Conservation (phyloP, 2,329 filamentous ascomycete genomes). For the Escovopsis sp. region DNA sequence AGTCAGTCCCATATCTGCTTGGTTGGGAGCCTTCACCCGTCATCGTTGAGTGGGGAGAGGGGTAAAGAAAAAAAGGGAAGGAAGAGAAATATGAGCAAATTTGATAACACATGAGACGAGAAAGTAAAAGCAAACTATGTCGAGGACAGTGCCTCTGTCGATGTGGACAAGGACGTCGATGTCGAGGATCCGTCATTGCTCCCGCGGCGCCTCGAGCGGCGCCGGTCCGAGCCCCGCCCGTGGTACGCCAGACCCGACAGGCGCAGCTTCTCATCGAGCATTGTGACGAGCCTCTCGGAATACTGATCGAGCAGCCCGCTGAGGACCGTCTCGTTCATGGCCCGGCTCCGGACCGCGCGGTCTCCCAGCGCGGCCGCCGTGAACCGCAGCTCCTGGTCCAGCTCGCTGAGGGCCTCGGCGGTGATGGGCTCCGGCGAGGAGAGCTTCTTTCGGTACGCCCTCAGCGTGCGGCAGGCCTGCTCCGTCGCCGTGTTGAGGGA, state of each 20-base stretch:
- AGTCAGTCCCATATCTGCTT: slow-evolving; percentile 1
- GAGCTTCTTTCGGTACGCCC: slow-evolving; percentile 49
- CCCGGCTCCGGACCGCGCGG: slow-evolving; percentile 36
- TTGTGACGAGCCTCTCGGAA: slow-evolving; percentile 53
- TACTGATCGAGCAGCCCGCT: slow-evolving; percentile 60
- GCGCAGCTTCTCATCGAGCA: slow-evolving; percentile 58
- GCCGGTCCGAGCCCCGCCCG: slow-evolving; percentile 16
- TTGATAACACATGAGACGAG: slow-evolving; percentile 3
- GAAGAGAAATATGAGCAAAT: no score
- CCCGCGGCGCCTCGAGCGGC: slow-evolving; percentile 16
- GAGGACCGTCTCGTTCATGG: slow-evolving; percentile 43
- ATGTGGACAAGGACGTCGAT: slow-evolving; percentile 7
- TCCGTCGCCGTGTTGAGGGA: slow-evolving; percentile 49
- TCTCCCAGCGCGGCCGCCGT: slow-evolving; percentile 47
- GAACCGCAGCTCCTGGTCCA: slow-evolving; percentile 50
- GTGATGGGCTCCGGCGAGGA: slow-evolving; percentile 40
- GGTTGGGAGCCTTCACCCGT: background rate
- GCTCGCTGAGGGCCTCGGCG: slow-evolving; percentile 42
- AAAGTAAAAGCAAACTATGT: slow-evolving; percentile 11
- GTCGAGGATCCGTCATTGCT: slow-evolving; percentile 21
- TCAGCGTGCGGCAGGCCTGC: slow-evolving; percentile 46
- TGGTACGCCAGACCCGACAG: slow-evolving; percentile 25
- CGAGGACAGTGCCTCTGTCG: slow-evolving; percentile 12
- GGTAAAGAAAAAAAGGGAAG: no score
- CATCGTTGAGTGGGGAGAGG: no score